These are phyloP conservation scores for Colletotrichum sp. DNA, from an alignment of 2,329 filamentous ascomycete species.

Conservation along the genomic window DNA sequence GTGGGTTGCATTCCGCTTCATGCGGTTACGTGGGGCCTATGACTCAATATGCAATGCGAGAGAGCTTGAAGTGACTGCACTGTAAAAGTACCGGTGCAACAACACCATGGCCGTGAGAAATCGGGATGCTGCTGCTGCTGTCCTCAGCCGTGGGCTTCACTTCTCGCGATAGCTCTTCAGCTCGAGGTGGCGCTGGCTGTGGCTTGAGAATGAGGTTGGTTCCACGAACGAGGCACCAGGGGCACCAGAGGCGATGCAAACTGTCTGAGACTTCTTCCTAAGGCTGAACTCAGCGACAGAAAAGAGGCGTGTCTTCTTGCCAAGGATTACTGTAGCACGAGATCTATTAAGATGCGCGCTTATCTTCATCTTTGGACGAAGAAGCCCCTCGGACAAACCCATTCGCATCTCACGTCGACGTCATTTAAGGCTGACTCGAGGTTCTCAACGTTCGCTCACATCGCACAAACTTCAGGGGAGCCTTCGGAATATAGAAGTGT, in stretches of 20 bases:
- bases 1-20: neutral
- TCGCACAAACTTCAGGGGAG: neutral
- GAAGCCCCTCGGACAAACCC: neutral
- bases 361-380: neutral
- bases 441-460: neutral
- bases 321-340: neutral
- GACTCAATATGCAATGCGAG: neutral
- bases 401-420: neutral
- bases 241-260: neutral
- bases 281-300: neutral
- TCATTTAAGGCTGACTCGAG: neutral
- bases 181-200: neutral
- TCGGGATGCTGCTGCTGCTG: neutral
- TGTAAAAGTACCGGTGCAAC: neutral
- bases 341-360: neutral
- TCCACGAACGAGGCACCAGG: neutral
- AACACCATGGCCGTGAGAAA: neutral
- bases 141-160: neutral
- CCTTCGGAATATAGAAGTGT: neutral
- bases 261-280: neutral
- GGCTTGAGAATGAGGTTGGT: neutral
- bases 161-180: neutral
- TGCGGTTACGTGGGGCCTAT: neutral
- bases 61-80: neutral
- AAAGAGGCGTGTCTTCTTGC: neutral